These are phyloP conservation scores for Penicillium arizonense DNA, from an alignment of 495 filamentous ascomycete species.

Conservation along the genomic window DNA sequence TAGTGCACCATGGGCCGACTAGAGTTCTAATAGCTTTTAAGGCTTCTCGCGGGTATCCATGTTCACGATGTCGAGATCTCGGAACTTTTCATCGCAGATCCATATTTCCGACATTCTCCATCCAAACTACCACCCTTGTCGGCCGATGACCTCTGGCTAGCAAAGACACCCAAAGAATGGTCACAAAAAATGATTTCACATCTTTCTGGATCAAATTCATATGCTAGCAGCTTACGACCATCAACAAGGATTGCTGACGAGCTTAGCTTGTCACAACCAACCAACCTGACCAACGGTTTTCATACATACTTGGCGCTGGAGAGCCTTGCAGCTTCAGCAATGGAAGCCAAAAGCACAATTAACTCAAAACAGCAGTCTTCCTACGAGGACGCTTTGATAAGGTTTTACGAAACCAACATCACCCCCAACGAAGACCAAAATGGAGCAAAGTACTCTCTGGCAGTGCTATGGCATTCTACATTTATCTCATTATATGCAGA, in stretches of 20 bases:
- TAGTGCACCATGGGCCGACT: too few species aligned
- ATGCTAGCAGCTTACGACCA: too few species aligned
- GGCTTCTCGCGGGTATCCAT: slow-evolving; percentile 18
- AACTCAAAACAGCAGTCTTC: too few species aligned
- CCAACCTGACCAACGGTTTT: neutral
- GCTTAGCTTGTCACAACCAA: too few species aligned
- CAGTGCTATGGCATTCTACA: slow-evolving; percentile 30
- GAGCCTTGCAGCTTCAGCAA: neutral
- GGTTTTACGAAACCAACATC: neutral
- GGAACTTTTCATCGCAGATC: slow-evolving; percentile 29
- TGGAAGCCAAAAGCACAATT: neutral
- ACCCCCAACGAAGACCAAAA: too few species aligned
- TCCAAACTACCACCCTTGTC: slow-evolving; percentile 7
- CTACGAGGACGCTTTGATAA: too few species aligned
- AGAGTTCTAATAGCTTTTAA: neutral
- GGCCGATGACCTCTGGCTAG: slow-evolving; percentile 25
- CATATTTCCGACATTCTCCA: slow-evolving; percentile 16
- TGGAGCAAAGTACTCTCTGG: slow-evolving; percentile 21
- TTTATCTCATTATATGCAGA: slow-evolving; percentile 30
- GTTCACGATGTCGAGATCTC: slow-evolving; percentile 34
- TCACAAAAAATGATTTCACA: neutral
- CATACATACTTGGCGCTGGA: slow-evolving; percentile 5
- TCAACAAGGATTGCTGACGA: too few species aligned
- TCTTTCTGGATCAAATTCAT: too few species aligned
- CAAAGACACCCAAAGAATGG: slow-evolving; percentile 11